Percentiles rank a stretch among this genome's conserved stretches.
Conservation (phyloP, 1,284 basidiomycete genomes). For the Ustilago xerochloae region DNA sequence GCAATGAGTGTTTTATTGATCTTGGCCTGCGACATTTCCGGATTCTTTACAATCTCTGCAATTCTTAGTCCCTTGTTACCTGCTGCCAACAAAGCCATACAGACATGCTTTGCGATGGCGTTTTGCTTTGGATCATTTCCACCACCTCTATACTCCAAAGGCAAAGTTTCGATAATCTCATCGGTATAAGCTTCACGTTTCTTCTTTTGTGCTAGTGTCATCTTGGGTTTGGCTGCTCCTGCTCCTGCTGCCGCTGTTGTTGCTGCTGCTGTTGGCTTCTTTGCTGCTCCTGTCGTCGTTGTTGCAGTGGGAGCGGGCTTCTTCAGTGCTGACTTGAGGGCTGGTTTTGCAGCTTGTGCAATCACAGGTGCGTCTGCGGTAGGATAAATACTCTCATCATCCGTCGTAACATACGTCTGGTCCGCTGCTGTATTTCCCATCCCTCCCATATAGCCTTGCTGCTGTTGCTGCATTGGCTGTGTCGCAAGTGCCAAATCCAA, state of each 20-base stretch:
- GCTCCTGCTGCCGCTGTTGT: neutral
- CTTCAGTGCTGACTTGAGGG: constrained; percentile 47
- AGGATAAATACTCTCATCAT: constrained; percentile 52
- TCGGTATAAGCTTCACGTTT: constrained; percentile 67
- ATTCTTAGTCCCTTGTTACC: constrained; percentile 68
- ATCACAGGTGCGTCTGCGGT: constrained; percentile 25
- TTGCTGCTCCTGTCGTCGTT: constrained; percentile 7
- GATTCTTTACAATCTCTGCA: constrained; percentile 79
- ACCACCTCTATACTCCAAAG: constrained; percentile 80
- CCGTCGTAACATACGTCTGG: constrained; percentile 64
- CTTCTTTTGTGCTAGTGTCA: constrained; percentile 83
- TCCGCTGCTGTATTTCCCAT: constrained; percentile 40
- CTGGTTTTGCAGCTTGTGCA: constrained; percentile 24
- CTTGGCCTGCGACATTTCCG: constrained; percentile 84
- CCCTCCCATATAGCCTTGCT: constrained; percentile 10
- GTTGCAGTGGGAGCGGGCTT: constrained; percentile 25
- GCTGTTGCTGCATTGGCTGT: constrained; percentile 10
- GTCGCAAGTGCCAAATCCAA: constrained; percentile 22
- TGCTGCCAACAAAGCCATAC: constrained; percentile 61
- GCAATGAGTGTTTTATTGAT: constrained; percentile 94
- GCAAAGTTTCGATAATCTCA: constrained; percentile 80
- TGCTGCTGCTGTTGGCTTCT: constrained; percentile 16
- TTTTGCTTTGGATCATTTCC: constrained; percentile 77
- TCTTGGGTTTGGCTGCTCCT: constrained; percentile 73
- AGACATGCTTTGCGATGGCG: constrained; percentile 57